Conservation (phyloP, 352 stramenopile genomes). For the Globisporangium uncinulatum region DNA sequence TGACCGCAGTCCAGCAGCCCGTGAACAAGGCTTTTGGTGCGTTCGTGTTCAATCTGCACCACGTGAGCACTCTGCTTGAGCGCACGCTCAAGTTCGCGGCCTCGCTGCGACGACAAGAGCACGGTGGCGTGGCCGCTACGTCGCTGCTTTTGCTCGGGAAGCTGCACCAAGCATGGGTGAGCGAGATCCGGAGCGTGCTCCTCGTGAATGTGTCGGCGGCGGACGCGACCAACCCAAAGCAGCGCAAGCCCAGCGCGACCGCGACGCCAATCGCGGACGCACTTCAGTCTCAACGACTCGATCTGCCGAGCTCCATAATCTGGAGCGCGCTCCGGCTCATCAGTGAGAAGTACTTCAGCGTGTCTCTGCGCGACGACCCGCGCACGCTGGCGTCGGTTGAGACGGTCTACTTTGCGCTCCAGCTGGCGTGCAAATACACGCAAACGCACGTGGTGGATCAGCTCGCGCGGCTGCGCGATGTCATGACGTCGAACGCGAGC, state of each 20-base stretch:
- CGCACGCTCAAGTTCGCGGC: constrained; percentile 29
- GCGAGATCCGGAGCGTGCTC: constrained; percentile 40
- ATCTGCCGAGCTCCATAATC: constrained; percentile 23
- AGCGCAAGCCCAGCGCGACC: not conserved
- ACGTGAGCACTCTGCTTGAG: constrained; percentile 30
- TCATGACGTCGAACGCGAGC: constrained; percentile 21
- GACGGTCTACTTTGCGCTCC: constrained; percentile 37
- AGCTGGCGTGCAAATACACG: constrained; percentile 19
- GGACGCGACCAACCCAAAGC: not conserved
- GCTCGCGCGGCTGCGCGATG: constrained; percentile 10
- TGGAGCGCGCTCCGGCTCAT: constrained; percentile 23
- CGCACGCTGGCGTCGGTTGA: constrained; percentile 21
- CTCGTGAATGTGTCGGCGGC: constrained; percentile 20
- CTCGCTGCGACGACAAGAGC: constrained; percentile 6
- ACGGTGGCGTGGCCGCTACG: not conserved
- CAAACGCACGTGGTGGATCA: constrained; percentile 1
- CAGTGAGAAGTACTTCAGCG: constrained; percentile 71
- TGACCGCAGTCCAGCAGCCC: constrained; percentile 23
- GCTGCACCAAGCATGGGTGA: constrained; percentile 58
- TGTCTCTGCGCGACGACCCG: constrained; percentile 27
- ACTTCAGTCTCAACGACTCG: not conserved
- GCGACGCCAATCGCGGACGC: not conserved
- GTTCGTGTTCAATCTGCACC: constrained; percentile 48
- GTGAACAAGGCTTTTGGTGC: not conserved
- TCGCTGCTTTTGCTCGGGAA: constrained; percentile 48